These are phyloP conservation scores for Phaseolus coccineus DNA, from an alignment of 331 rosid genomes.

Conservation along the genomic window DNA sequence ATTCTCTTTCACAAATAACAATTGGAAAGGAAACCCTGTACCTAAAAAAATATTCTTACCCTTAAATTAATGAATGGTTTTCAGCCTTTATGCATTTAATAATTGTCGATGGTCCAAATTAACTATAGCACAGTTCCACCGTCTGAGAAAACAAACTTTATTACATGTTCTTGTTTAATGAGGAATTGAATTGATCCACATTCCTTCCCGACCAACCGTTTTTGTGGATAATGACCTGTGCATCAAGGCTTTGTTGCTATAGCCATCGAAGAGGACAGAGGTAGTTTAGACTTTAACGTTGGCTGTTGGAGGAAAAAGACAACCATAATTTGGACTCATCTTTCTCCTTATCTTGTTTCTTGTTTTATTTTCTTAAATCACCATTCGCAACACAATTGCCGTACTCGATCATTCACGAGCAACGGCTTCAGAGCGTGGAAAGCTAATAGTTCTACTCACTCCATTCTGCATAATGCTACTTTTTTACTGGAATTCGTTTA, in stretches of 20 bases:
- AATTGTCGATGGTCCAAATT: not conserved
- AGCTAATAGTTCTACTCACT: not conserved
- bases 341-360: conserved; percentile 32
- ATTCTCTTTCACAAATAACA: not conserved
- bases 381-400: not conserved
- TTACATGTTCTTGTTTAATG: not conserved
- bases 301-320: conserved; percentile 48
- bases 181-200: conserved; percentile 11
- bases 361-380: not conserved
- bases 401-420: not conserved
- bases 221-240: conserved; percentile 32
- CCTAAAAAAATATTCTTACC: not conserved
- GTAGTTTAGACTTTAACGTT: conserved; percentile 40
- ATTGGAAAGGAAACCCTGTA: not conserved
- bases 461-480: not conserved
- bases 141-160: not conserved
- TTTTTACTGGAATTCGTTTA: no score
- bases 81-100: not conserved
- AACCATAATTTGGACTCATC: not conserved
- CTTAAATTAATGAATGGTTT: not conserved
- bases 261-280: conserved; percentile 45
- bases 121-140: not conserved
- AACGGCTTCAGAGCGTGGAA: not conserved
- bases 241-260: conserved; percentile 34
- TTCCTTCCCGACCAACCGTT: conserved; percentile 34